Evolutionary conservation across 257 asterid genomes (phyloP), one percentile per base, ranked within the genome.

Genomic region (Capsicum rhomboideum): DNA sequence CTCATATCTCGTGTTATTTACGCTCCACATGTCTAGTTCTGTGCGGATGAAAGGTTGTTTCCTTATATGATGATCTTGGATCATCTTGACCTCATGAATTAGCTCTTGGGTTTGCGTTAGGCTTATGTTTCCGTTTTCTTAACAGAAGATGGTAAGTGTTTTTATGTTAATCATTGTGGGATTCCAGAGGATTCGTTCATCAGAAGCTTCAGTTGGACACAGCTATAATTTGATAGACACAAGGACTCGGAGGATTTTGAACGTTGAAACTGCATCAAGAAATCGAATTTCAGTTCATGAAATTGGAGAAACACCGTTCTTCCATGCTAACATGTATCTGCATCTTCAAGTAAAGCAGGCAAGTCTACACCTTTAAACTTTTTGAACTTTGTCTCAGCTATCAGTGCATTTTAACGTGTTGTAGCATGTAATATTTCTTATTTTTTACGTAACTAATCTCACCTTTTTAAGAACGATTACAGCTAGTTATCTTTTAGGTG

Each of bases 301-400:
- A 89, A 88, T 94, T 6, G 93, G 94, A 81, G 78, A 82, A 53
- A 85, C 78, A 53, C 98, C 99, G 16, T 94, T 94, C 61, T 96
- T 96, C 90, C 99, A 94, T 88, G 98, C 97, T 79, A 96, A 96
- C 83, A 90, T 86, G 94, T 96, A 94, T 82, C 92, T 94, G 84
- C 99, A 96, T 88, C 98, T 96, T 68, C 85, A 89, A 79, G 94
- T 96, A 86, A 85, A 89, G 54, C 99, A 96, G 98, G 98, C 86
- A 88, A 64, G 92, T 89, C n/a, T n/a, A 67, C 52, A 80, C 53
- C 71, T 46, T 29, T 53, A 13, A 16, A 78, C 81, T 16, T 40
- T 67, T 34, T 3, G 1, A 3, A 40, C 44, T 40, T 40, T 31
- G 14, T 53, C 11, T 64, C 3, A 28, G 21, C 72, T 64, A 28